Conservation (phyloP, 2,329 filamentous ascomycete genomes). For the Fusarium albidum region DNA sequence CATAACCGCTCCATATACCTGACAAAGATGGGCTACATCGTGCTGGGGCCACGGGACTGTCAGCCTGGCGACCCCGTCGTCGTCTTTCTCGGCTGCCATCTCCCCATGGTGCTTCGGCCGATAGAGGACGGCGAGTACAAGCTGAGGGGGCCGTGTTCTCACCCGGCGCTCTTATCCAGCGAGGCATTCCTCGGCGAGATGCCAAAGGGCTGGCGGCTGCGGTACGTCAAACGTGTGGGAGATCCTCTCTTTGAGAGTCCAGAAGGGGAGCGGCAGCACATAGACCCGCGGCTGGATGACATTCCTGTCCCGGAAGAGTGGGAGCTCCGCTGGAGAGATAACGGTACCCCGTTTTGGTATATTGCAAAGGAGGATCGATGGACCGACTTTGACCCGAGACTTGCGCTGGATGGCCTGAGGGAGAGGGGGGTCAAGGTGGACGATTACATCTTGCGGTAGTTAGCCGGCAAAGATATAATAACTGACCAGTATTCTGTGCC, state of each 20-base stretch:
- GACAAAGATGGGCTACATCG: neutral
- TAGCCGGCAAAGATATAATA: too few relatives aligned
- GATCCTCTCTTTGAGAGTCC: neutral
- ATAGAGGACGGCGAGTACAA: neutral
- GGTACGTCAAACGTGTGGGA: neutral
- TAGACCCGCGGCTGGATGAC: neutral
- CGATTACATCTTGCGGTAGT: neutral
- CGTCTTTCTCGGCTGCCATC: conserved; percentile 4
- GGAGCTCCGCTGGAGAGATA: neutral
- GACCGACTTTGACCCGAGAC: conserved; percentile 2
- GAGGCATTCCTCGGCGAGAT: conserved; percentile 4
- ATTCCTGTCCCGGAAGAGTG: neutral
- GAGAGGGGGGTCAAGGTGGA: neutral
- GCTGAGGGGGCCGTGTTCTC: conserved; percentile 2
- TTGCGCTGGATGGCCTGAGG: neutral
- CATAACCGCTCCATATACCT: conserved; percentile 4
- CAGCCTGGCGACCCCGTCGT: neutral
- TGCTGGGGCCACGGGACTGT: neutral
- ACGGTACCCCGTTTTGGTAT: conserved; percentile 4
- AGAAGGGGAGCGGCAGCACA: neutral
- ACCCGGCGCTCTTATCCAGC: neutral
- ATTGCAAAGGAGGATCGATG: conserved; percentile 3
- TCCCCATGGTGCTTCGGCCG: neutral
- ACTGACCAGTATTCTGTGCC: too few relatives aligned
- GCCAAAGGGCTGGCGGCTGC: neutral